phyloP scores from a whole-genome alignment of 345 rosid species.

The Gossypium herbaceum region DNA sequence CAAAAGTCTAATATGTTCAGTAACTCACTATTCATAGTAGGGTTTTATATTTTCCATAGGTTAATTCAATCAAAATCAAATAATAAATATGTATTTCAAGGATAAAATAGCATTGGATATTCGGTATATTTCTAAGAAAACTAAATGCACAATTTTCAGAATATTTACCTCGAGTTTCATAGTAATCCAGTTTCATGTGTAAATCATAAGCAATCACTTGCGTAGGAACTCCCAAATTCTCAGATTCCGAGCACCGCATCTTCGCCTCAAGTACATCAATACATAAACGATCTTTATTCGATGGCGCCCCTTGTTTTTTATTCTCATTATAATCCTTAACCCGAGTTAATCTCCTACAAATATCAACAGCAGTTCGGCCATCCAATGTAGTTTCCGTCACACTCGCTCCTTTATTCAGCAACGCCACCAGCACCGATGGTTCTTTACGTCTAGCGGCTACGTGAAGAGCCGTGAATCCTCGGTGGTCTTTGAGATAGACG shows the following conservation, averaged over 20 bases:
- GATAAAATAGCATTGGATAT: no score
- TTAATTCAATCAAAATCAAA: no score
- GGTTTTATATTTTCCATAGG: no score
- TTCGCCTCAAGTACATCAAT: conserved; percentile 37
- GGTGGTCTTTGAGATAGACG: conserved; percentile 31
- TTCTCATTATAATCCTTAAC: conserved; percentile 36
- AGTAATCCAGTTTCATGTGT: conserved; percentile 34
- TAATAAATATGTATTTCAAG: no score
- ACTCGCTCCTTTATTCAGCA: conserved; percentile 35
- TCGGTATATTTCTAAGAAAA: no score
- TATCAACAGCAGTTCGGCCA: conserved; percentile 36
- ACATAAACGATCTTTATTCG: conserved; percentile 39
- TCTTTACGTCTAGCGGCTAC: conserved; percentile 43
- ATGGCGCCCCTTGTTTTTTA: conserved; percentile 27
- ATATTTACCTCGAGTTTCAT: conserved; percentile 40
- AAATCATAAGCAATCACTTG: conserved; percentile 25
- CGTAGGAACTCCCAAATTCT: conserved; percentile 5
- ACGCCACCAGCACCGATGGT: conserved; percentile 30
- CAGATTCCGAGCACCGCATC: conserved; percentile 22
- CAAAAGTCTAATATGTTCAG: no score
- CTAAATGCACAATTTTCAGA: neutral
- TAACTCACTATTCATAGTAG: no score
- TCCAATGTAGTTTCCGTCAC: conserved; percentile 32
- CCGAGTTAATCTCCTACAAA: conserved; percentile 40
- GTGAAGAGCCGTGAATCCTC: conserved; percentile 46